Base-by-base conservation (phyloP, 2,329 filamentous ascomycete genomes). In the Xylaria sp. region DNA sequence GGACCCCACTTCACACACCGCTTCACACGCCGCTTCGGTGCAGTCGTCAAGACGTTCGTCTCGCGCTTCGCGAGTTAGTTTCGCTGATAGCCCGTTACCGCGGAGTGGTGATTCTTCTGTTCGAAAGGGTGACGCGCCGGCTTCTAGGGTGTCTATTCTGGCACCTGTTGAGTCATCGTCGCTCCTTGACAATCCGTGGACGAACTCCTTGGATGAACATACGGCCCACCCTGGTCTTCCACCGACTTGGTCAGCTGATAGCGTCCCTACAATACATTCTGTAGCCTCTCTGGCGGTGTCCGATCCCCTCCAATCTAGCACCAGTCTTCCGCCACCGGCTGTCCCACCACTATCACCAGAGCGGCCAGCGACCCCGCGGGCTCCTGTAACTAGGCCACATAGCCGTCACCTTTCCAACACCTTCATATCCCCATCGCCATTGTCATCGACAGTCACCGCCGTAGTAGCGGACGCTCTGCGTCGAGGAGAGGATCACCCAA, bases 341-440 rank as follows among this genome's bases (percentile, higher is more conserved):
- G 56, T 57, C 39, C 57, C 59, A 7, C 56, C 65, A 39, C 57
- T 66, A 49, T 63, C 63, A 43, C 65, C 57, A 39, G 50, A 69
- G 64, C 44, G 72, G 63, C 50, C 66, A 13, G 52, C 57, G 24
- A 66, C 61, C 50, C 70, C 65, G 64, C 73, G 61, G 45, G 66
- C 55, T 49, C 66, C 62, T 39, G 62, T 57, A 57, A 69, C 62
- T 56, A 66, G 71, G 11, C 69, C 68, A 11, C 71, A 73, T 39
- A 70, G 69, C 42, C 72, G 74, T 21, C 72, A 75, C 44, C 75
- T 71, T 56, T 71, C 76, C 22, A 77, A 77, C 26, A 75, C 78
- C 2, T 77, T 85, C 37, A 82, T 84, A 56, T 85, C 82, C 2
- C 82, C 83, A 9, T 85, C 82, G 0, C 83, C 83, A 0, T 74